Base-by-base conservation (phyloP, 352 stramenopile genomes). In the Globisporangium solare region DNA sequence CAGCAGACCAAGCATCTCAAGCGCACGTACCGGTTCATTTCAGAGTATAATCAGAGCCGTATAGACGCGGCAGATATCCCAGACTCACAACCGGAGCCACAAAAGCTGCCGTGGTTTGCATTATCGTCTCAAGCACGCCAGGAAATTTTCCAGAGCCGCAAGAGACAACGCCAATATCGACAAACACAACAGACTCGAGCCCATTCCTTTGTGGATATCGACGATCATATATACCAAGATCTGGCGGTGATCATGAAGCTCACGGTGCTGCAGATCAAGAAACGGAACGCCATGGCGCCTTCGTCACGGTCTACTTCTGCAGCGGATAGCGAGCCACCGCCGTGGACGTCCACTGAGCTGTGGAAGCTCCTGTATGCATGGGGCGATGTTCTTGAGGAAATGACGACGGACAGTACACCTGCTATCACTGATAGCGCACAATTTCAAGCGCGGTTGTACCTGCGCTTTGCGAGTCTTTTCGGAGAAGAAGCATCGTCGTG, bases 181-280 rank as follows among this genome's bases (percentile, higher is more conserved):
- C 27, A 35, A 8, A n/a, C n/a, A 13, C 39, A 43, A n/a, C 39
- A 18, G 7, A 35, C 39, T 18, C 39, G 39, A 43, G 17, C 39
- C 12, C 47, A 12, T 61, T 47, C 32, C 7, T 35, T 35, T 35
- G 39, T 37, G 14, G 46, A 49, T 24, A 55, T 61, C 18, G 55
- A 61, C 37, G 55, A 61, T 17, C 12, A 50, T 14, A 49, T 27
- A 10, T 55, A 45, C 39, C 53, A 51, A 17, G 55, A 61, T 6
- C 46, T 61, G 22, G n/a, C 37, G 6, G 53, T 40, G 46, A 51
- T 61, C 39, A 47, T 61, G 22, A 51, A 55, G 22, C 22, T 22
- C 10, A 32, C 31, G 17, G 54, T 45, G 21, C 54, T 48, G 39
- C 39, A 43, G 39, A 43, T 43, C 39, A 43, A 43, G 39, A 43